Evolutionary conservation across 192 early-diverging fungal genomes (phyloP).

Genomic region (Coemansia sp.): DNA sequence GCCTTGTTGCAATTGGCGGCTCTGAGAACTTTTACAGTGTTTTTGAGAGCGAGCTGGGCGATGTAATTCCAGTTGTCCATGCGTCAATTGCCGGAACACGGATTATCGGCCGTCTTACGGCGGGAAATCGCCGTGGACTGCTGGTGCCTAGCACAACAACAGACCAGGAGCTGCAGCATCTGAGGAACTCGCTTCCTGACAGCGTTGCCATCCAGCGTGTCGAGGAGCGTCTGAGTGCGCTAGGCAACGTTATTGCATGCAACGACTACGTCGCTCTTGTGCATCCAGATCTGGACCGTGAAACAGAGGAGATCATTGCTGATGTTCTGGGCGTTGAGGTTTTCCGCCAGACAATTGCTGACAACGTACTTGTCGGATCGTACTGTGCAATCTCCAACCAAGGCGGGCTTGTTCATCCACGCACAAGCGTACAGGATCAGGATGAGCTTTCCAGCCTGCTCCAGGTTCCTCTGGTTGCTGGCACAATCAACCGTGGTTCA

Average conservation of each 20-base stretch:
- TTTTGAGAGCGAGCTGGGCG: constrained; percentile 92
- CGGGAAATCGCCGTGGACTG: constrained; percentile 91
- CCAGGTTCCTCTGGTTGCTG: constrained; percentile 96
- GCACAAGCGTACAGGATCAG: constrained; percentile 94
- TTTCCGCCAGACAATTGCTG: constrained; percentile 97
- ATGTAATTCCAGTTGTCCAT: constrained; percentile 95
- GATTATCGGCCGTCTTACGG: constrained; percentile 92
- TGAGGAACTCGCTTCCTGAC: constrained; percentile 95
- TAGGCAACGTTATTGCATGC: constrained; percentile 99
- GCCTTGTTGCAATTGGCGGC: constrained; percentile 94
- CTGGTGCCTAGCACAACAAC: constrained; percentile 94
- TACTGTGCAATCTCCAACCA: constrained; percentile 97
- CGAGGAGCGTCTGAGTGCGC: constrained; percentile 94
- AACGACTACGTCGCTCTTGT: constrained; percentile 99
- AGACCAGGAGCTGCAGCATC: constrained; percentile 96
- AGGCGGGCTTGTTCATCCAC: constrained; percentile 95
- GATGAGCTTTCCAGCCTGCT: constrained; percentile 96
- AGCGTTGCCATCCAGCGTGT: constrained; percentile 91
- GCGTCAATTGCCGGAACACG: constrained; percentile 96
- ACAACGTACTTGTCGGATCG: constrained; percentile 94
- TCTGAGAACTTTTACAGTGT: constrained; percentile 97
- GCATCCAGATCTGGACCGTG: constrained; percentile 96
- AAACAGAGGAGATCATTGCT: constrained; percentile 99
- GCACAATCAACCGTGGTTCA: constrained; percentile 97
- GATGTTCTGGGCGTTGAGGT: constrained; percentile 98